Percentiles rank a stretch among this genome's conserved stretches.
Evolutionary conservation across 176 grass and related monocot species (phyloP).

Genomic region (Tillandsia fasciculata): DNA sequence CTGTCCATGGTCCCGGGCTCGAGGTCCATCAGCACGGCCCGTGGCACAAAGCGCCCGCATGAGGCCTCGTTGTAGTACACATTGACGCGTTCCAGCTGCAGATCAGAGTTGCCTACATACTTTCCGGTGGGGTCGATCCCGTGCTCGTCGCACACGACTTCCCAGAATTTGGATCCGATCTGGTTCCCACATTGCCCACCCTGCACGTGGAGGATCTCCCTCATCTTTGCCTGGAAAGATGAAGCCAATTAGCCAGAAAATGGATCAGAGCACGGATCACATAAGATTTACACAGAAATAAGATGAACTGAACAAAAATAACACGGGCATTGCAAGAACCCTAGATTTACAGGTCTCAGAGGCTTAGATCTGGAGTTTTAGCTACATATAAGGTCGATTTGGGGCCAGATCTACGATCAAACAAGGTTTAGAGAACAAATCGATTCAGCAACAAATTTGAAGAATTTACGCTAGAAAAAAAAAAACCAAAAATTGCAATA

Average conservation of each 20-base stretch:
- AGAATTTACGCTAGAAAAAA: not conserved
- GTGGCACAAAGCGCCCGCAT: not conserved
- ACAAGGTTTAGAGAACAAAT: no score
- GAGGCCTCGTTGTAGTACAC: slow-evolving; percentile 2
- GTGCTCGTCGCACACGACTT: not conserved
- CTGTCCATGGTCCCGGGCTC: slow-evolving; percentile 1
- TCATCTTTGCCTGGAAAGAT: slow-evolving; percentile 5
- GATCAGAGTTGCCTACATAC: not conserved
- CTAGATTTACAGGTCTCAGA: not conserved
- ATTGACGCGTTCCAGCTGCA: slow-evolving; percentile 5
- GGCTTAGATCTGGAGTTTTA: not conserved
- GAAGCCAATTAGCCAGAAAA: not conserved
- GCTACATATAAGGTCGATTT: not conserved
- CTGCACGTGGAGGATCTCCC: slow-evolving; percentile 7
- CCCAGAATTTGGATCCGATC: slow-evolving; percentile 6
- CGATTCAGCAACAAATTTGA: not conserved
- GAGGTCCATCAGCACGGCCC: not conserved
- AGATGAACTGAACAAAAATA: not conserved
- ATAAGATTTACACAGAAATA: no score
- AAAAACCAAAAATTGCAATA: not conserved
- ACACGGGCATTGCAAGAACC: not conserved
- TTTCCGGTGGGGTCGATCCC: slow-evolving; percentile 1
- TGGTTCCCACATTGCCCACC: slow-evolving; percentile 5
- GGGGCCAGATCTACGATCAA: no score
- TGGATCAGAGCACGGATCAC: no score